These are phyloP conservation scores for Alternaria arbusti DNA, from an alignment of 2,329 filamentous ascomycete species.

Conservation along the genomic window DNA sequence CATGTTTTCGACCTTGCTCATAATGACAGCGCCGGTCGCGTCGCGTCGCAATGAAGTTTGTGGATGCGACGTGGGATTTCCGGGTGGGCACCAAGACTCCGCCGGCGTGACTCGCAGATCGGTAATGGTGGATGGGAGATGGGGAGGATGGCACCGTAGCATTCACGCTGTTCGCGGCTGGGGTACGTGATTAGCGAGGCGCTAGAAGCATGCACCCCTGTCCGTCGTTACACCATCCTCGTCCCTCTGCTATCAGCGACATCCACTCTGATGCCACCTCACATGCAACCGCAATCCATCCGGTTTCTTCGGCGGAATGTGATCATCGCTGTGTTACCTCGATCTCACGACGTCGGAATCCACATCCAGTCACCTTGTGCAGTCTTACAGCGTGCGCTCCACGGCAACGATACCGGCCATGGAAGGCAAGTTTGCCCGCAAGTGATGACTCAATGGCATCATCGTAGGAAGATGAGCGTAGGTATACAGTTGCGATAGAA, in stretches of 20 bases:
- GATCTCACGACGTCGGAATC: conserved; percentile 1
- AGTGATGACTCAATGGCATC: conserved; percentile 18
- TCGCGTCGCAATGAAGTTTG: conserved; percentile 15
- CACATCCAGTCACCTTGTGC: conserved; percentile 16
- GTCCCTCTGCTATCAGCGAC: conserved; percentile 27
- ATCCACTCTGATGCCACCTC: conserved; percentile 38
- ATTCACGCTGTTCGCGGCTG: conserved; percentile 36
- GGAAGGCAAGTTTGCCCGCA: conserved; percentile 20
- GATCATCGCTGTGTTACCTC: conserved; percentile 38
- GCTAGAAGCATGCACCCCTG: conserved; percentile 25
- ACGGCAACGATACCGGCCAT: conserved; percentile 12
- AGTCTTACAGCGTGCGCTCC: conserved; percentile 27
- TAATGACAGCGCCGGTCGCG: conserved; percentile 59
- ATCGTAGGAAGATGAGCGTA: not conserved
- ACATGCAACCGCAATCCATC: conserved; percentile 27
- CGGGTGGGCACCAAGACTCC: conserved; percentile 36
- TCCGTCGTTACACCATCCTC: conserved; percentile 29
- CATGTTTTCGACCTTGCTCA: conserved; percentile 53
- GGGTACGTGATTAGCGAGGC: conserved; percentile 26
- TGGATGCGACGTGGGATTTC: conserved; percentile 29
- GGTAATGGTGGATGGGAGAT: conserved; percentile 39
- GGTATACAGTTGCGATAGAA: conserved; percentile 27
- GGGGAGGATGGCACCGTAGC: conserved; percentile 44
- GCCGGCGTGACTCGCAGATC: conserved; percentile 41
- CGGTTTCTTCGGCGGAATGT: conserved; percentile 15